Evolutionary conservation across 306 rosid genomes (phyloP).

Genomic region (Prunus mume): DNA sequence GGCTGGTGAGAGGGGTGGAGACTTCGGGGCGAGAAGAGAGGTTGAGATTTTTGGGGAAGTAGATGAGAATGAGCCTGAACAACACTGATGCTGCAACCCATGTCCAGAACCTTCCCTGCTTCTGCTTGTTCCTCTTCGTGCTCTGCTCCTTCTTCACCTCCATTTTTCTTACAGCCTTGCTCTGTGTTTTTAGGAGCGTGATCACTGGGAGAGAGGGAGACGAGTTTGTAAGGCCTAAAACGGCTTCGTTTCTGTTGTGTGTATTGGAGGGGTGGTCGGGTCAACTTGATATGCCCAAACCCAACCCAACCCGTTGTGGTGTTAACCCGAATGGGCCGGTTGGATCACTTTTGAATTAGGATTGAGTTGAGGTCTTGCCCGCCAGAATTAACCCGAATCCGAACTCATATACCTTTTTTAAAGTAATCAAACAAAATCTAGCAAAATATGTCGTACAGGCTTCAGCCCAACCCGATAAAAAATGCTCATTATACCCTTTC

Average conservation of each 20-base stretch:
- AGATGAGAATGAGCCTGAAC: slow-evolving; percentile 63
- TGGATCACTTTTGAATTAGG: no score
- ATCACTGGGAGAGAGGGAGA: not conserved
- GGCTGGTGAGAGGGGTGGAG: slow-evolving; percentile 89
- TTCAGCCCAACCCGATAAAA: no score
- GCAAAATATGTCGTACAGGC: no score
- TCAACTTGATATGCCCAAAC: not conserved
- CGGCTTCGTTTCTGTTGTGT: not conserved
- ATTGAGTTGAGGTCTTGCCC: no score
- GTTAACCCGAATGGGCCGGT: no score
- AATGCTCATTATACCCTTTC: no score
- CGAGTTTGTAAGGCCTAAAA: not conserved
- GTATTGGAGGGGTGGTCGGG: no score
- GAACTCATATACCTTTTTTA: no score
- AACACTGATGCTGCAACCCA: slow-evolving; percentile 62
- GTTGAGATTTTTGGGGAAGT: slow-evolving; percentile 68
- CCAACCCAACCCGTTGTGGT: not conserved
- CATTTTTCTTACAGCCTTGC: slow-evolving; percentile 12
- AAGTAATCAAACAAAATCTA: no score
- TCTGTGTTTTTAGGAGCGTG: not conserved
- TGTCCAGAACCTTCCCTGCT: slow-evolving; percentile 56
- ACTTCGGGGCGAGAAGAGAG: slow-evolving; percentile 93
- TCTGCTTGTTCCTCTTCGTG: slow-evolving; percentile 30
- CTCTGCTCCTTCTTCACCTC: slow-evolving; percentile 15
- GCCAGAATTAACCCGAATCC: no score